Base-by-base conservation (phyloP, 1,139 yeast genomes). In the Nakaseomyces kungkrabaensis region DNA sequence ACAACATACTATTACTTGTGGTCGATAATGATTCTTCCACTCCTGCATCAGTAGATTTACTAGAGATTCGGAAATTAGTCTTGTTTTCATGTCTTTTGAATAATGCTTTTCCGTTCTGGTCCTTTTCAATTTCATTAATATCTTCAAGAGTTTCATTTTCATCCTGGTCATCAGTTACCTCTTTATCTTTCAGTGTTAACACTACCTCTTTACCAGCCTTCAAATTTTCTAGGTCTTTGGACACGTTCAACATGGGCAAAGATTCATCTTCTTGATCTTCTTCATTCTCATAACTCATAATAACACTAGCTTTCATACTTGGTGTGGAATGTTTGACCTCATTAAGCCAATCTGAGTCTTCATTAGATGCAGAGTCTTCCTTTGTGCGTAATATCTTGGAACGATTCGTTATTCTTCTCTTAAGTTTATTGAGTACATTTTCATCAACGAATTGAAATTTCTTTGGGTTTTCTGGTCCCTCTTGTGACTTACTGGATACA, bases 161-260 rank as follows among this genome's bases (percentile, higher is more conserved):
- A 25, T 55, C 34, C 3, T 71, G 76, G 2, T 76, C 81, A 37
- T 74, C 81, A 27, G 78, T 57, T 2, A 85, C 67, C 5, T 71
- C 71, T 1, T 70, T 63, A 54, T 88, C 96, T 50, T 82, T 77
- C 45, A 87, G 68, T 0, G 92, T 85, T 49, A 88, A 68, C 1
- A 85, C 71, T 0, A 78, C 77, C 24, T 77, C 78, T 10, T 57
- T 55, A 11, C 56, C 60, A 43, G 54, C 29, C 6, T 32, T 43
- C 0, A 60, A n/a, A 1, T 55, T 49, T 1, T 45, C 32, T 4
- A 61, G 37, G 24, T 54, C 50, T 32, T 58, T 62, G 5, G 58
- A 48, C 4, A 57, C 48, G 38, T 51, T 50, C 43, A 55, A 7
- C 1, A 31, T 38, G 10, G 57, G 56, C 36, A 51, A 34, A 9